Conservation (phyloP, 2,329 filamentous ascomycete species). For the Cytospora chrysosperma region DNA sequence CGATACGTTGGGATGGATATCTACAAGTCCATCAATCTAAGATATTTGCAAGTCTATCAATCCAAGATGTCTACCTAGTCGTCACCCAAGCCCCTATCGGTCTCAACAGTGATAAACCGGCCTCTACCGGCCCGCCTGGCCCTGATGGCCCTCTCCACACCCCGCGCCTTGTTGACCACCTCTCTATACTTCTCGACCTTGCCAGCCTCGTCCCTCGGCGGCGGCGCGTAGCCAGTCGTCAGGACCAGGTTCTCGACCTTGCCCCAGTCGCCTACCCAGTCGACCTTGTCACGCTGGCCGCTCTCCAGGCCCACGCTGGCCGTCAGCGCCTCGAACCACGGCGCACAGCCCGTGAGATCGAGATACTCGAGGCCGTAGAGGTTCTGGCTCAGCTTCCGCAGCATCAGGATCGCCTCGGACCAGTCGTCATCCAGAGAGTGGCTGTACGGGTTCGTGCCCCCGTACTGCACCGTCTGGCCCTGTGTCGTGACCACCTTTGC, state of each 20-base stretch:
- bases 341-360: conserved; percentile 58
- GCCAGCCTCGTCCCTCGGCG: conserved; percentile 35
- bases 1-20: too few relatives aligned
- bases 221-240: conserved; percentile 41
- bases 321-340: conserved; percentile 54
- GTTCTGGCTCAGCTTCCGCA: conserved; percentile 53
- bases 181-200: conserved; percentile 36
- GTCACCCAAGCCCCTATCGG: conserved; percentile 31
- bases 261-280: conserved; percentile 55
- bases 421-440: conserved; percentile 59
- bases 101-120: conserved; percentile 49
- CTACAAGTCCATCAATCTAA: background rate
- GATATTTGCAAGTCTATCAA: too few relatives aligned
- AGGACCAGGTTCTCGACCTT: conserved; percentile 49
- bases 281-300: conserved; percentile 47
- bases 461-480: conserved; percentile 48
- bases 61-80: background rate
- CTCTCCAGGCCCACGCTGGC: conserved; percentile 22
- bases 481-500: conserved; percentile 46
- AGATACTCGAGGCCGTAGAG: conserved; percentile 61
- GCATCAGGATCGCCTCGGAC: conserved; percentile 56
- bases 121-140: conserved; percentile 47
- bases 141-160: conserved; percentile 49
- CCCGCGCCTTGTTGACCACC: conserved; percentile 39
- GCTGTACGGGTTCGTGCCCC: conserved; percentile 57